Base-by-base conservation (phyloP, 495 filamentous ascomycete genomes). In the Pyronema omphalodes region DNA sequence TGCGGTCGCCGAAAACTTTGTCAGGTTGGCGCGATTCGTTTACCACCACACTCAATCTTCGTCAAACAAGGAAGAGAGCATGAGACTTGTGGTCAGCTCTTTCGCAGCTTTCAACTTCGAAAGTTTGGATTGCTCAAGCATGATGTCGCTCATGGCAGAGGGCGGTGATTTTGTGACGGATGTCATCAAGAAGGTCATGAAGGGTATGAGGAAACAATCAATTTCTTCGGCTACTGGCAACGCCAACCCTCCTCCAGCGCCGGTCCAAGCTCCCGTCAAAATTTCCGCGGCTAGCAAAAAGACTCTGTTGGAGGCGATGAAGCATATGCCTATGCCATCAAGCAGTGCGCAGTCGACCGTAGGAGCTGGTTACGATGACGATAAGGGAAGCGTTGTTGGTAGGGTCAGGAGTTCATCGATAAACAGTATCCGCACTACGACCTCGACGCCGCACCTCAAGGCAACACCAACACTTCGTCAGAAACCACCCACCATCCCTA, bases 101-200 rank as follows among this genome's bases (percentile, higher is more conserved):
- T 50, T 50, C 17, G 47, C 47, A 3, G 47, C 47, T 9, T 50
- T 50, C 47, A 50, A 50, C 17, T 50, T 50, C 47, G 47, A 50
- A 11, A 23, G 47, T 19, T 17, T 50, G 47, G 47, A 50, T 36
- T 50, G 47, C 36, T 34, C 47, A 11, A 50, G 47, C 17, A 50
- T 50, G 47, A 34, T 50, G 23, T 23, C 47, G 47, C 50, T 52
- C 3, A 43, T 52, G 50, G 50, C 4, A 8, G 50, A 40, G 37
- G 50, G 50, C 3, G 50, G 50, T 9, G 50, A 52, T 23, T 52
- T 52, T 34, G 50, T 43, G 17, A 33, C 41, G 17, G 50, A 52
- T 52, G 50, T 52, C 11, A 3, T 19, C 4, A 34, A 17, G 23
- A 50, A 36, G 29, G 47, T 50, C 3, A 50, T 50, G 47, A 50